Conservation (phyloP, 2,329 filamentous ascomycete species). For the Pyricularia sp. region DNA sequence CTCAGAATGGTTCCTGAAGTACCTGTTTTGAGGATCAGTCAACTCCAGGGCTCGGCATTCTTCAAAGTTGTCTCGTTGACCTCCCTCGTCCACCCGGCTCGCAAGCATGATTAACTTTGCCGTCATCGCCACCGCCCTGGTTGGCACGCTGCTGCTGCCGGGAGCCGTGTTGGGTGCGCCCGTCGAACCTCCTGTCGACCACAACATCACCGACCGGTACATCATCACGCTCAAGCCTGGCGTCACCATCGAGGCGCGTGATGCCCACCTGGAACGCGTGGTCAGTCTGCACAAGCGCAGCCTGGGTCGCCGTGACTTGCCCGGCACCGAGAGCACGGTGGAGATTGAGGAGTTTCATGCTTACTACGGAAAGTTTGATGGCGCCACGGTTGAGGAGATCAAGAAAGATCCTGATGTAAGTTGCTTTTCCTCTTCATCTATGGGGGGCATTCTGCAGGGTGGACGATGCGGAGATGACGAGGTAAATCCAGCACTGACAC, state of each 20-base stretch:
- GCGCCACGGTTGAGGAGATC: slow-evolving; percentile 26
- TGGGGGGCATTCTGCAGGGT: too few relatives aligned
- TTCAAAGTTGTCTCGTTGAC: neutral
- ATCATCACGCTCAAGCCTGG: slow-evolving; percentile 31
- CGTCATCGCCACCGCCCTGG: neutral
- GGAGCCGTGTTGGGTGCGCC: neutral
- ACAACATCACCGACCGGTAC: slow-evolving; percentile 21
- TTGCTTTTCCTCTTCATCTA: neutral
- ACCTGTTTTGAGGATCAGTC: neutral
- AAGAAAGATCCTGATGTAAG: slow-evolving; percentile 13
- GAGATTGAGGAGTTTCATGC: slow-evolving; percentile 23
- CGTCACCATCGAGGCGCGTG: slow-evolving; percentile 16
- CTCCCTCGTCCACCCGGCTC: neutral
- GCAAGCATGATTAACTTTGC: neutral
- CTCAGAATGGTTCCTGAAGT: neutral
- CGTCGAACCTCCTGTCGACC: neutral
- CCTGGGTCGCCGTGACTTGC: slow-evolving; percentile 14
- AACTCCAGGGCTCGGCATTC: neutral
- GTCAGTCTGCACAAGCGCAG: slow-evolving; percentile 18
- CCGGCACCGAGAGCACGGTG: slow-evolving; percentile 19
- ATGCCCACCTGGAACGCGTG: slow-evolving; percentile 22
- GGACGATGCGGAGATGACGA: too few relatives aligned
- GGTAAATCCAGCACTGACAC: neutral
- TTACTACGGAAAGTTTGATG: slow-evolving; percentile 29
- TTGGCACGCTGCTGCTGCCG: neutral